Base-by-base conservation (phyloP, 2,329 filamentous ascomycete genomes). In the Metarhizium humberi region DNA sequence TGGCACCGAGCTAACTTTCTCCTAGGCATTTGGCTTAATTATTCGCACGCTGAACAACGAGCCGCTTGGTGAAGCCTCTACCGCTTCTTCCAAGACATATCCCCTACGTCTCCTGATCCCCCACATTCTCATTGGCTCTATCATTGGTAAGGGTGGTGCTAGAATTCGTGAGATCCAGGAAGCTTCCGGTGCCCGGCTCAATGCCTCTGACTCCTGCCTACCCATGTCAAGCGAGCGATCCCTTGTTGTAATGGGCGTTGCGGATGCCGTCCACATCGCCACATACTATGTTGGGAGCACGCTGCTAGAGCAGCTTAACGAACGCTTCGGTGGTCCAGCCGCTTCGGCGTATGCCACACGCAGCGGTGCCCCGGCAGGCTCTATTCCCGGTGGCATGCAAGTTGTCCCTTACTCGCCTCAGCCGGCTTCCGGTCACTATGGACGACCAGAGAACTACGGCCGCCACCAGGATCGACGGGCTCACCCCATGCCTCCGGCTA, bases 211-310 rank as follows among this genome's bases (percentile, higher is more conserved):
- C 71, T 87, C 91, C 5, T 95, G 92, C 69, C 81, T 99, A 55
- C 94, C 94, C 51, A 81, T 96, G 58, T 99, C 94, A 18, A 95
- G 91, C 57, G 94, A 99, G 75, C 89, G 94, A 50, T 97, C 94
- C n/a, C 82, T 99, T 51, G 92, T 99, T 52, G 92, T 99, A 34
- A 90, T 97, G 73, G 94, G 94, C 70, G 94, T 99, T 56, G 94
- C 94, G 54, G 94, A 99, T 75, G 92, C 94, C 56, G 92, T 99
- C 51, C 94, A 99, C 74, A 99, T 99, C 71, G 94, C 94, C 51
- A 96, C 94, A 42, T 99, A 97, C 77, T 99, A 99, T 67, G 92
- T 99, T 60, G 92, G 92, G 55, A 95, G 92, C 72, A 99, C 94
- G n/a, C 82, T 99, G 30, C 87, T 95, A 50, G 94, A 99, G 77